These are phyloP conservation scores for Calonectria naviculata DNA, from an alignment of 2,329 filamentous ascomycete genomes.

Conservation along the genomic window DNA sequence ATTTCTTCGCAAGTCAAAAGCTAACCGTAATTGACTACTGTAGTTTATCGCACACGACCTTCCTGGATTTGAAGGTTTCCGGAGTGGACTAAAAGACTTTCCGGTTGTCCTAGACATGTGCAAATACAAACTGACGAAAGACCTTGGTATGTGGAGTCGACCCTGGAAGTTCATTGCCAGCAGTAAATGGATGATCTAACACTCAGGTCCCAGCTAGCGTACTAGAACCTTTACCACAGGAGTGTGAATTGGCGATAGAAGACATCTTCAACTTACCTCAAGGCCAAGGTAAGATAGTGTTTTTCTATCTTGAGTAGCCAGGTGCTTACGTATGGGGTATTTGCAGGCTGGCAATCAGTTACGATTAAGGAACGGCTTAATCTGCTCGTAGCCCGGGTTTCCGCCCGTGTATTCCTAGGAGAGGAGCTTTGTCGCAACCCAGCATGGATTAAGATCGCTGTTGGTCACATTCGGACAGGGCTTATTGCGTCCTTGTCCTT, in stretches of 20 bases:
- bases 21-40: neutral
- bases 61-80: neutral
- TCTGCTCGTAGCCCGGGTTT: neutral
- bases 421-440: neutral
- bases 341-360: neutral
- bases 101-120: neutral
- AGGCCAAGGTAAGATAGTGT: neutral
- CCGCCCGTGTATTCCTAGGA: neutral
- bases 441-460: neutral
- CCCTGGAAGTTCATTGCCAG: neutral
- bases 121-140: neutral
- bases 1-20: too few relatives aligned
- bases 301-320: neutral
- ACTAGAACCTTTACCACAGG: neutral
- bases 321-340: neutral
- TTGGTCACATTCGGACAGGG: neutral
- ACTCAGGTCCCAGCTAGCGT: neutral
- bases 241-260: neutral
- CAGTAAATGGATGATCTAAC: neutral
- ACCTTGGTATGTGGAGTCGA: neutral
- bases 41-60: constrained; percentile 1
- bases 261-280: neutral
- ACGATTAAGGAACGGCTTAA: neutral
- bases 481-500: neutral
- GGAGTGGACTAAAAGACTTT: neutral